phyloP scores from a whole-genome alignment of 805 yeast species.

The Ogataea zsoltii region DNA sequence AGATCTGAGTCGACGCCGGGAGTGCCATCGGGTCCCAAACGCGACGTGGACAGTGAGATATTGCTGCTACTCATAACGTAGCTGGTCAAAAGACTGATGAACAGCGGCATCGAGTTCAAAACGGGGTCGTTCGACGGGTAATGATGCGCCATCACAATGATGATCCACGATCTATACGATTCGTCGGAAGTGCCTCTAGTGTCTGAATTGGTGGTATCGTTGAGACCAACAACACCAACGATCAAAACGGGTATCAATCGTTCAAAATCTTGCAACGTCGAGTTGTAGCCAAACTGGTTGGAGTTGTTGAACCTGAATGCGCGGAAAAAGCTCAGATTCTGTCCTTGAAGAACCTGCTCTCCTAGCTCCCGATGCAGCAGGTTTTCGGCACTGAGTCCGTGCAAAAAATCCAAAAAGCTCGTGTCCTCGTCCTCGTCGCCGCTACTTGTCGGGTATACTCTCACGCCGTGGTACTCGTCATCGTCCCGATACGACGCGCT shows the following conservation, averaged over 20 bases:
- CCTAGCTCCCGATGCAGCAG: conserved; percentile 29
- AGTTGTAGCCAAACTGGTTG: conserved; percentile 16
- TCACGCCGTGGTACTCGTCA: conserved; percentile 19
- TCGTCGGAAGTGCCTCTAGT: conserved; percentile 5
- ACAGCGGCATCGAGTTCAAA: conserved; percentile 42
- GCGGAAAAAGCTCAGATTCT: conserved; percentile 39
- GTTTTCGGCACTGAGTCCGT: conserved; percentile 27
- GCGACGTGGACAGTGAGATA: conserved; percentile 8
- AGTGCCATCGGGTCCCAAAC: conserved; percentile 1
- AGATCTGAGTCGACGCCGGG: conserved; percentile 18
- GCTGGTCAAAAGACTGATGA: conserved; percentile 25
- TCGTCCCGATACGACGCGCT: conserved; percentile 2
- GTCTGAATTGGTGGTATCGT: conserved; percentile 15
- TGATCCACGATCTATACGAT: conserved; percentile 54
- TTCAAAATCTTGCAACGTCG: conserved; percentile 17
- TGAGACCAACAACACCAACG: conserved; percentile 33
- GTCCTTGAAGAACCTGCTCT: conserved; percentile 31
- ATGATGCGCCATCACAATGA: conserved; percentile 59
- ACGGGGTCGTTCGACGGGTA: conserved; percentile 42
- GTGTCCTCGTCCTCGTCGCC: conserved; percentile 29
- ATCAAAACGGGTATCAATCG: conserved; percentile 31
- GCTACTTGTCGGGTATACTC: conserved; percentile 21
- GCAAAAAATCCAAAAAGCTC: conserved; percentile 46
- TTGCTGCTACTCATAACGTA: conserved; percentile 23
- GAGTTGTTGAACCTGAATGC: conserved; percentile 42